Evolutionary conservation across 495 filamentous ascomycete species (phyloP).

Genomic region (Talaromyces adpressus): DNA sequence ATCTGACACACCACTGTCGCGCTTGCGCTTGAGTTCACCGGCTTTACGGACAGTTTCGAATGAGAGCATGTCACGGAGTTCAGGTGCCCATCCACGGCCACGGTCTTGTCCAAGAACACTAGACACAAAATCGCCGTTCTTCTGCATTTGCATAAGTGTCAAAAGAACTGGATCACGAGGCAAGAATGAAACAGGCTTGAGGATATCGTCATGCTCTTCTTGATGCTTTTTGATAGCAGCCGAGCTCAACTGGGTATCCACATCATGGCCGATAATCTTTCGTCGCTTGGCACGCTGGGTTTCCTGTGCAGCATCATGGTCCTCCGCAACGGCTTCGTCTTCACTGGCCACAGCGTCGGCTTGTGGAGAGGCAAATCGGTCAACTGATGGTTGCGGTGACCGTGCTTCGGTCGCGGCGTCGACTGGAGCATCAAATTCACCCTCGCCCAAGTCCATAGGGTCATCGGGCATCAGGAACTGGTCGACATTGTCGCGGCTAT

Average conservation of each 20-base stretch:
- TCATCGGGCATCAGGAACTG: constrained; percentile 24
- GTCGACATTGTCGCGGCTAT: constrained; percentile 26
- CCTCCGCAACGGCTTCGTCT: constrained; percentile 43
- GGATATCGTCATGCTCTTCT: constrained; percentile 68
- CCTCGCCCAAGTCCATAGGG: constrained; percentile 37
- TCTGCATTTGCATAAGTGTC: constrained; percentile 83
- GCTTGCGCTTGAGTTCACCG: constrained; percentile 87
- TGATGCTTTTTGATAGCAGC: constrained; percentile 71
- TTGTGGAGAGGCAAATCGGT: constrained; percentile 52
- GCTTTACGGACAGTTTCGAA: constrained; percentile 69
- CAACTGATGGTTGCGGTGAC: constrained; percentile 34
- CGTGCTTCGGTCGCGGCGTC: constrained; percentile 42
- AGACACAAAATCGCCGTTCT: constrained; percentile 79
- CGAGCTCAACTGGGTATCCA: constrained; percentile 50
- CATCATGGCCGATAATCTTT: constrained; percentile 64
- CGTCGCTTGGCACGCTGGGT: constrained; percentile 70
- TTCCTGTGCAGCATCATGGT: constrained; percentile 48
- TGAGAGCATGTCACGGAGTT: constrained; percentile 78
- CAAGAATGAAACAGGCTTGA: constrained; percentile 70
- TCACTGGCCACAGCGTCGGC: constrained; percentile 35
- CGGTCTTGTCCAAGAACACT: constrained; percentile 67
- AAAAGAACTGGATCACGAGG: constrained; percentile 79
- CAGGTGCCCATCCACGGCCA: constrained; percentile 77
- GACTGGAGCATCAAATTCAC: constrained; percentile 47
- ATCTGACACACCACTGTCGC: constrained; percentile 80